Conservation (phyloP, 2,329 filamentous ascomycete genomes). For the Arthrobotrys sinensis region DNA sequence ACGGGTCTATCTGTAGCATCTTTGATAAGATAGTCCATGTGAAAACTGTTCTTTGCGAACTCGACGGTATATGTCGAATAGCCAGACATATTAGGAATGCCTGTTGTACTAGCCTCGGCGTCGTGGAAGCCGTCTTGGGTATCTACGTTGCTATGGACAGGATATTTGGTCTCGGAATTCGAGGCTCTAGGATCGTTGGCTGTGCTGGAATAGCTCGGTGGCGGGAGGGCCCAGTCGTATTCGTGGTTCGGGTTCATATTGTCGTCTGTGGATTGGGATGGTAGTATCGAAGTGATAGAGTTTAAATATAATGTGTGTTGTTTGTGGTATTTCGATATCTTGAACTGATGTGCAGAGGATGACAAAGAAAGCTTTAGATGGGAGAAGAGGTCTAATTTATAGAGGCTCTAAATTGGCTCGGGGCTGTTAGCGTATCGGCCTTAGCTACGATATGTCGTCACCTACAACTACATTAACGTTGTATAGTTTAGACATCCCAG, state of each 20-base stretch:
- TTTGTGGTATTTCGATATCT: background rate
- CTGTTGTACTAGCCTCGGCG: slow-evolving; percentile 5
- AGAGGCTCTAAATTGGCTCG: slow-evolving; percentile 1
- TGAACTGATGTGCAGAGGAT: background rate
- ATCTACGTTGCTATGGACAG: slow-evolving; percentile 3
- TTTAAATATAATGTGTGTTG: slow-evolving; percentile 5
- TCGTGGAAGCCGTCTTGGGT: slow-evolving; percentile 19
- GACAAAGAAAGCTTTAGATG: background rate
- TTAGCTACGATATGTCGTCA: slow-evolving; percentile 15
- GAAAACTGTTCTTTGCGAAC: slow-evolving; percentile 49
- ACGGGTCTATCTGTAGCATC: slow-evolving; percentile 24
- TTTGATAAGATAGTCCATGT: slow-evolving; percentile 54
- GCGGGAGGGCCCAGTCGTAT: slow-evolving; percentile 12
- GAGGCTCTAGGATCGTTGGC: background rate
- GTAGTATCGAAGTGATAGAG: background rate
- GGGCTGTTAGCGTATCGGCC: background rate
- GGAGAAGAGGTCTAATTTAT: slow-evolving; percentile 1
- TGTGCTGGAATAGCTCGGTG: slow-evolving; percentile 35
- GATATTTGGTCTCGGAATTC: background rate
- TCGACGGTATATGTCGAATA: slow-evolving; percentile 47
- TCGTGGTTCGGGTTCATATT: background rate
- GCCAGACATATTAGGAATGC: slow-evolving; percentile 31
- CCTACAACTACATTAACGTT: slow-evolving; percentile 9
- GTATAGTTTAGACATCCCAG: background rate
- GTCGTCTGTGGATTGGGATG: slow-evolving; percentile 1